Base-by-base conservation (phyloP, 352 stramenopile genomes). In the Pelagophyceae sp. region DNA sequence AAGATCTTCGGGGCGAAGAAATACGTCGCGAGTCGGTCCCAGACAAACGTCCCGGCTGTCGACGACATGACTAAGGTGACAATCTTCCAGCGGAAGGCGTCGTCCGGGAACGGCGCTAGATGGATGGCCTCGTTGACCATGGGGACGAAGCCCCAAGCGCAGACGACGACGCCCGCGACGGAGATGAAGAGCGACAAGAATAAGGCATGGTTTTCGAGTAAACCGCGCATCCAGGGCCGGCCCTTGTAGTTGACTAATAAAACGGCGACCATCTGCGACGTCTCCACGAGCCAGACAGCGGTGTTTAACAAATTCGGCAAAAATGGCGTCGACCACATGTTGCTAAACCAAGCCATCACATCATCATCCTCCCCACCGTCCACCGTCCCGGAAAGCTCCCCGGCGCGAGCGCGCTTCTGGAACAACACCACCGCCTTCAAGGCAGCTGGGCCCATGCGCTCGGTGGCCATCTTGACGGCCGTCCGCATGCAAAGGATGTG, bases 171-270 rank as follows among this genome's bases (percentile, higher is more conserved):
- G 63, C 92, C 80, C 64, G 88, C 90, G 72, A 95, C 91, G 17
- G 88, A 91, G 15, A 84, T 82, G 17, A 89, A 77, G 82, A 99
- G 77, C 92, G 87, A 90, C 93, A 87, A 92, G 33, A 98, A 86
- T 33, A 99, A 84, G 23, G 93, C 90, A 19, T 92, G 92, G 83
- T 99, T 99, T 80, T 99, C 96, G 23, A 90, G 96, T 82, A 99
- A 92, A 72, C 95, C 96, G 78, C 96, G 98, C 96, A 99, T 99
- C 88, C 99, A 99, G 63, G 96, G 96, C 65, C 93, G 89, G 25
- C 96, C 96, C 90, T 98, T 97, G 83, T 99, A 96, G 86, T 99
- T 99, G 37, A 99, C 96, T 15, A 97, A 92, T 84, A 98, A 99
- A 25, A 99, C 96, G 77, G 93, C 98, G 27, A 98, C 84, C 78